Conservation (phyloP, 306 rosid species). For the Vigna unguiculata region DNA sequence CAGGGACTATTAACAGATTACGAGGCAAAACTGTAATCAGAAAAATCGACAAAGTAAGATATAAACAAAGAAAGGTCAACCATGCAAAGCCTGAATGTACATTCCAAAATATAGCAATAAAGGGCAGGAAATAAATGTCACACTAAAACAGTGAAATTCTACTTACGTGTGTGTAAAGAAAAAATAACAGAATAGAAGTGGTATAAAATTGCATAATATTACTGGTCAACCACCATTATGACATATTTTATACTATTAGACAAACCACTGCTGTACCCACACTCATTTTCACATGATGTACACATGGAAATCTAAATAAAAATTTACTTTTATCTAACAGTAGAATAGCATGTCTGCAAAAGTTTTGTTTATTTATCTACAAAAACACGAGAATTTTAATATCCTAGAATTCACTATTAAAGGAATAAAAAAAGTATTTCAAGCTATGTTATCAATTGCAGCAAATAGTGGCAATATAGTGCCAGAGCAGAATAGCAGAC, state of each 20-base stretch:
- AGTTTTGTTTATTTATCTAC: not conserved
- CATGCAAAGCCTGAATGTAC: not conserved
- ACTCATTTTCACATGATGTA: not conserved
- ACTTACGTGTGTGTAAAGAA: not conserved
- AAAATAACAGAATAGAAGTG: no score
- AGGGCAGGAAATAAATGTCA: not conserved
- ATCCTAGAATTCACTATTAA: not conserved
- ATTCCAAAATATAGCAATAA: not conserved
- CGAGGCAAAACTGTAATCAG: not conserved
- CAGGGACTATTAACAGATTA: constrained; percentile 6
- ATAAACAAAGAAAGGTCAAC: not conserved
- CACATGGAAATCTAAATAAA: not conserved
- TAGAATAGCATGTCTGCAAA: not conserved
- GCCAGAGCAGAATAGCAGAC: not conserved
- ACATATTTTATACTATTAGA: not conserved
- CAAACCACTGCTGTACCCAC: not conserved
- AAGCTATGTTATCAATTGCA: not conserved
- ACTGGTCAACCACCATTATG: not conserved
- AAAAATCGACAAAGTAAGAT: not conserved
- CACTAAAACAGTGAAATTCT: not conserved
- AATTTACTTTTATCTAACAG: not conserved
- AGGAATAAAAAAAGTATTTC: not conserved
- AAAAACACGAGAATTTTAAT: not conserved
- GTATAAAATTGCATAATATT: not conserved
- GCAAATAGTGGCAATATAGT: not conserved